Base-by-base conservation (phyloP, 768 basidiomycete genomes). In the Sporobolomyces phaffii region DNA sequence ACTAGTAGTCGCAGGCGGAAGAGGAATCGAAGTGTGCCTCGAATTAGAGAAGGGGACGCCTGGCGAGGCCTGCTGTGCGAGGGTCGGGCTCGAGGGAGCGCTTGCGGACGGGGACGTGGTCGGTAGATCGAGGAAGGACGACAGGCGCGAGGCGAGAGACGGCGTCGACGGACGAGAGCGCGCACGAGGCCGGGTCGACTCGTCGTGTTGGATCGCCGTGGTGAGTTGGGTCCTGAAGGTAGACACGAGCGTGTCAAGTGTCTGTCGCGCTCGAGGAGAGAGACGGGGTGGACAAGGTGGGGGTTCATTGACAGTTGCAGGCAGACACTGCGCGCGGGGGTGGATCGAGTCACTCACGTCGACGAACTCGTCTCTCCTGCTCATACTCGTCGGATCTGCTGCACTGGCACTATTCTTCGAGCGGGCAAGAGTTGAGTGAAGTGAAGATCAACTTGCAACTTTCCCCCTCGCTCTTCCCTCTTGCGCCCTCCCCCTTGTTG, bases 361-460 rank as follows among this genome's bases (percentile, higher is more conserved):
- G 29, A 67, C 48, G 9, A 36, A 53, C 22, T 67, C 65, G 53
- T 67, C 65, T 24, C 60, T 14, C 33, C 65, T 24, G 17, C 56
- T 58, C 56, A 58, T 58, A 26, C 18, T 2, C n/a, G 36, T 36
- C 33, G 18, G 50, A 2, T 34, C 28, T n/a, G n/a, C n/a, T n/a
- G n/a, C n/a, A n/a, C n/a, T n/a, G n/a, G n/a, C n/a, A n/a, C n/a
- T n/a, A n/a, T n/a, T n/a, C n/a, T n/a, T n/a, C n/a, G n/a, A n/a
- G n/a, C n/a, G n/a, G n/a, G n/a, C n/a, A n/a, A 45, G 31, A 11
- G 56, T 18, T 3, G 38, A 41, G 50, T 5, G 60, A 43, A 29
- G 31, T 9, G 15, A 41, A n/a, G 7, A 17, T 24, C n/a, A 33
- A 38, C 3, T 26, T 20, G n/a, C 40, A 41, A 18, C 60, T 50